phyloP scores from a whole-genome alignment of 108 stramenopile genomes.

The Pseudonitzschia delicatissima region DNA sequence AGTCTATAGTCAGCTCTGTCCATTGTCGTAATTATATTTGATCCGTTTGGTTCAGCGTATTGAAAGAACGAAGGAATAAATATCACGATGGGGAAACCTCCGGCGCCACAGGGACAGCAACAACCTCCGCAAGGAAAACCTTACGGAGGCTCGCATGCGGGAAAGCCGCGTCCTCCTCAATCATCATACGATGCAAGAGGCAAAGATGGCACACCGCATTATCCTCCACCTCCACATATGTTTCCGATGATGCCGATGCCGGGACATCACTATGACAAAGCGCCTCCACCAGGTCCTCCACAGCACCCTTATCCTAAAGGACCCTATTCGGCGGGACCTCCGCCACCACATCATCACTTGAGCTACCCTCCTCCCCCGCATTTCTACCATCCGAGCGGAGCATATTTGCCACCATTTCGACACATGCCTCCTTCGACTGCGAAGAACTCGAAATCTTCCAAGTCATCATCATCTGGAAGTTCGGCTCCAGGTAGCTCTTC shows the following conservation, averaged over 20 bases:
- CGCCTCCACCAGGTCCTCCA: conserved; percentile 16
- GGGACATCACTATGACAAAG: conserved; percentile 13
- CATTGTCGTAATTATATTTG: not conserved
- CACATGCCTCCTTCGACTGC: conserved; percentile 15
- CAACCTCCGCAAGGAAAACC: not conserved
- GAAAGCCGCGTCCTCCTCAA: conserved; percentile 2
- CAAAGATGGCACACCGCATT: conserved; percentile 19
- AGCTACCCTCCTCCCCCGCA: conserved; percentile 27
- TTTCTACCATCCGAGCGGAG: conserved; percentile 27
- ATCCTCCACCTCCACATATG: conserved; percentile 43
- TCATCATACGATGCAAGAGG: not conserved
- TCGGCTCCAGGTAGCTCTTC: not conserved
- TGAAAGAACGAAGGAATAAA: not conserved
- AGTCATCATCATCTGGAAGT: conserved; percentile 7
- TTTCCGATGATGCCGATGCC: conserved; percentile 48
- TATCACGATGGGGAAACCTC: not conserved
- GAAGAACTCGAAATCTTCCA: conserved; percentile 10
- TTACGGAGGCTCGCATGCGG: not conserved
- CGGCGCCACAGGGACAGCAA: conserved; percentile 1
- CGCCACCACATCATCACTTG: conserved; percentile 30
- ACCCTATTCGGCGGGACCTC: conserved; percentile 13
- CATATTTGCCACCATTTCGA: conserved; percentile 11
- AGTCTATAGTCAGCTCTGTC: not conserved
- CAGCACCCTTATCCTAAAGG: conserved; percentile 17
- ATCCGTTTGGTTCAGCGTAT: not conserved